Evolutionary conservation across 108 stramenopile genomes (phyloP), one percentile per base, ranked within the genome.

Genomic region (Fistulifera pelliculosa): DNA sequence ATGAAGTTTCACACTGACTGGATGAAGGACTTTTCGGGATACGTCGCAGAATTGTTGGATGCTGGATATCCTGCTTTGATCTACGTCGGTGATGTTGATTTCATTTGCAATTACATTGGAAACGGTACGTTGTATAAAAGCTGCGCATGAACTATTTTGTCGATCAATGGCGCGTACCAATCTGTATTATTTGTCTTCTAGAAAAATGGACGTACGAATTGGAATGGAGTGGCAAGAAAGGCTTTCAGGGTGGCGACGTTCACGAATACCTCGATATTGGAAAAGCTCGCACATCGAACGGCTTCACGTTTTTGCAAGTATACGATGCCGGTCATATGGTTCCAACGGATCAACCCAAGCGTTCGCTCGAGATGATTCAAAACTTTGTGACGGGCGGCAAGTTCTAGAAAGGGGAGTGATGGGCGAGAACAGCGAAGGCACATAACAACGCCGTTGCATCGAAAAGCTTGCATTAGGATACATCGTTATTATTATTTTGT

Each of bases 91-190:
- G 98, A 99, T 66, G 73, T 87, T 16, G 98, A 99, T 70, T 97
- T 88, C 69, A 97, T 99, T 62, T 96, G 95, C 78, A 96, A 98
- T 75, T 96, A 92, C 68, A 65, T 96, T 24, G 98, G 98, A 24
- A 96, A 94, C 63, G 54, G 85, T 45, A 96, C 98, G 22, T 35
- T n/a, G n/a, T n/a, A n/a, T n/a, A n/a, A n/a, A n/a, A n/a, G n/a
- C n/a, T n/a, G n/a, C n/a, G n/a, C n/a, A n/a, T n/a, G n/a, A n/a
- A n/a, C n/a, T n/a, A n/a, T n/a, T n/a, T 35, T 35, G 31, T 35
- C 31, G 31, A 35, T 35, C 8, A 35, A 6, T 35, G n/a, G 3
- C 31, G 6, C 8, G 8, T 35, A 35, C 31, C 8, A 3, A 35
- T 35, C 31, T 6, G 6, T 3, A 35, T 35, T 8, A 35, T 6